These are phyloP conservation scores for Herpotrichia juniperi DNA, from an alignment of 2,329 filamentous ascomycete genomes.

Conservation along the genomic window DNA sequence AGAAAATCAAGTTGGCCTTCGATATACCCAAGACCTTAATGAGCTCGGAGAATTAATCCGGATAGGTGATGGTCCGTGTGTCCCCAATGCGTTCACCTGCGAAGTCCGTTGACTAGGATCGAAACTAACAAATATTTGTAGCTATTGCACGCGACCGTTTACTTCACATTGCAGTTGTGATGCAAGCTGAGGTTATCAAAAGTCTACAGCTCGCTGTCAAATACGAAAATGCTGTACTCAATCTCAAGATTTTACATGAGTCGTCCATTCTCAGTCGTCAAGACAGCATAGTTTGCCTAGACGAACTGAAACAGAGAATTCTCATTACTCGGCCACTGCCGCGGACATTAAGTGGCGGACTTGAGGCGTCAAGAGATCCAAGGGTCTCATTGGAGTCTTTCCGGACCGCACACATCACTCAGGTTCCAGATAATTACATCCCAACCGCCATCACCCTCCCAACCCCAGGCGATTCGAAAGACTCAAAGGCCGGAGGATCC, in stretches of 20 bases:
- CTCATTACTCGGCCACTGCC: constrained; percentile 27
- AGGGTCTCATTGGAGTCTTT: constrained; percentile 18
- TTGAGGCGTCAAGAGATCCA: constrained; percentile 4
- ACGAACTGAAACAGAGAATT: constrained; percentile 47
- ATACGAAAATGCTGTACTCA: constrained; percentile 39
- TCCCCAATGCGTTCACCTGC: constrained; percentile 4
- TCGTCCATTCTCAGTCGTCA: constrained; percentile 43
- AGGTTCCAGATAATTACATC: constrained; percentile 21
- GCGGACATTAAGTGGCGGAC: constrained; percentile 18
- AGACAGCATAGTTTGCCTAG: constrained; percentile 40
- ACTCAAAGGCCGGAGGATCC: constrained; percentile 21
- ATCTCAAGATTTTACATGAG: constrained; percentile 44
- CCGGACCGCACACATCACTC: constrained; percentile 12
- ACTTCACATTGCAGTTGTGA: constrained; percentile 45
- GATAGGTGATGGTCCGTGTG: constrained; percentile 44
- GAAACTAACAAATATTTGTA: constrained; percentile 23
- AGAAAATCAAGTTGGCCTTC: constrained; percentile 41
- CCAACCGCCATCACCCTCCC: constrained; percentile 26
- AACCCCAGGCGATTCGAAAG: constrained; percentile 14
- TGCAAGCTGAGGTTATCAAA: constrained; percentile 49
- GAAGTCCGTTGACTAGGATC: constrained; percentile 15
- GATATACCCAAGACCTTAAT: constrained; percentile 39
- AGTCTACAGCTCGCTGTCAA: constrained; percentile 46
- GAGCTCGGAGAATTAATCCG: constrained; percentile 44
- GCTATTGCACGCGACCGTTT: constrained; percentile 45